Base-by-base conservation (phyloP, 371 early-diverging fungal species). In the Mortierella sp. region DNA sequence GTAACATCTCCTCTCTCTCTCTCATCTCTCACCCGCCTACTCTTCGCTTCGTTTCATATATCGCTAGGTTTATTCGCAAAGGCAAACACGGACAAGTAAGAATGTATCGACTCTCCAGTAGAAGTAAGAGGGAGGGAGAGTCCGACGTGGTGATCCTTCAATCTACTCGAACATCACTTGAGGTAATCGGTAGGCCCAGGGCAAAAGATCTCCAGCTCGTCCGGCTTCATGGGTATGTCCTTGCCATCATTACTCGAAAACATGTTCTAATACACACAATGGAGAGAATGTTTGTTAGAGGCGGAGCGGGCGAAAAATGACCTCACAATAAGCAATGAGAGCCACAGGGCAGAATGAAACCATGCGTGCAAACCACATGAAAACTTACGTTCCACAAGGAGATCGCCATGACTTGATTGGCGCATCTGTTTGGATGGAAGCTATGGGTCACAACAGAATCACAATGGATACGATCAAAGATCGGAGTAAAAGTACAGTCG, bases 401-500 rank as follows among this genome's bases (percentile, higher is more conserved):
- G 19, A 89, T 88, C 16, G 93, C 92, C 93, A 94, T 91, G 37
- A 93, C 77, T 75, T 92, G 91, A 79, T 94, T 93, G 26, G 93
- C 93, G 50, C 90, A 90, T 57, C 82, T 87, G 73, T 92, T 90
- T 14, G 95, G 95, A 83, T 95, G 95, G 83, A 95, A 94, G 82
- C 95, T 92, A 74, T 59, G 73, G 55, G 28, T 40, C 16, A 71
- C 67, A 67, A 64, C n/a, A 71, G 46, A 51, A 46, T 59, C 19
- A 61, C 28, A 69, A 43, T 31, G 16, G 19, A 13, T 21, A 14
- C 5, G 44, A 26, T 73, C 26, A 43, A 54, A 5, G n/a, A 54
- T 40, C 67, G 67, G 67, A 40, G 67, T 40, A 5, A 48, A 46
- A 9, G 0, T 8, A 19, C 57, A 57, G 28, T 26, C 8, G 19